Percentiles rank a stretch among this genome's conserved stretches.
phyloP scores from a whole-genome alignment of 1,284 basidiomycete species.

The Pseudomicrostroma phylloplanum region DNA sequence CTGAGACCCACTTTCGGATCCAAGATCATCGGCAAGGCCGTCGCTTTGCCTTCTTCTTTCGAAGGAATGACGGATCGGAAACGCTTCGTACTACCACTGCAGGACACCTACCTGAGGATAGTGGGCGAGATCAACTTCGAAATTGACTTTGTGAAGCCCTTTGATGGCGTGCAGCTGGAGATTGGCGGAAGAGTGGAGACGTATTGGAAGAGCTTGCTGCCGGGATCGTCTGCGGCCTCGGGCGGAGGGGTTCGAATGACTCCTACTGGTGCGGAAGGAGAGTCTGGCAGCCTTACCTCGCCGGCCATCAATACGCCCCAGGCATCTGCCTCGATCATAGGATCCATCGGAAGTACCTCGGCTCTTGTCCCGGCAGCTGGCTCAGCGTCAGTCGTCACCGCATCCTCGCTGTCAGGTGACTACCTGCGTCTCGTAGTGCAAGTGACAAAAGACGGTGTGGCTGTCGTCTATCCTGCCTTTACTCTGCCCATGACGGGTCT shows the following conservation, averaged over 20 bases:
- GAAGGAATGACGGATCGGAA: constrained; percentile 52
- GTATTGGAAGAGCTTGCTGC: constrained; percentile 50
- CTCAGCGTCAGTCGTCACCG: constrained; percentile 59
- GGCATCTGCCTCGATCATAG: constrained; percentile 1
- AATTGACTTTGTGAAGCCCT: constrained; percentile 79
- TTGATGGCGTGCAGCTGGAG: constrained; percentile 87
- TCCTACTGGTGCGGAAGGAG: constrained; percentile 17
- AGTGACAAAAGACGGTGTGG: constrained; percentile 80
- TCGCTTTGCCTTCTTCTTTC: constrained; percentile 73
- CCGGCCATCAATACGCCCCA: constrained; percentile 10
- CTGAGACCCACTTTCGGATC: constrained; percentile 98
- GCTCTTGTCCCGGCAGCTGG: not conserved
- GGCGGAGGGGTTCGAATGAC: constrained; percentile 28
- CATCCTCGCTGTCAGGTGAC: constrained; percentile 79
- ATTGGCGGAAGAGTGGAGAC: constrained; percentile 69
- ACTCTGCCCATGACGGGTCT: constrained; percentile 66
- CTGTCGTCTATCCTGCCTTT: constrained; percentile 71
- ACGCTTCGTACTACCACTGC: constrained; percentile 59
- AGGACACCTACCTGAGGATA: constrained; percentile 86
- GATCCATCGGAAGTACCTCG: constrained; percentile 1
- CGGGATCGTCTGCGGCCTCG: constrained; percentile 15
- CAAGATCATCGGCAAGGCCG: constrained; percentile 88
- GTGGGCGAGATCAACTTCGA: constrained; percentile 94
- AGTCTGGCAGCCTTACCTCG: constrained; percentile 1
- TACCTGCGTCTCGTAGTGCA: constrained; percentile 82